Evolutionary conservation across 2,329 filamentous ascomycete genomes (phyloP), one percentile per base, ranked within the genome.

Genomic region (Aureobasidium sp.): DNA sequence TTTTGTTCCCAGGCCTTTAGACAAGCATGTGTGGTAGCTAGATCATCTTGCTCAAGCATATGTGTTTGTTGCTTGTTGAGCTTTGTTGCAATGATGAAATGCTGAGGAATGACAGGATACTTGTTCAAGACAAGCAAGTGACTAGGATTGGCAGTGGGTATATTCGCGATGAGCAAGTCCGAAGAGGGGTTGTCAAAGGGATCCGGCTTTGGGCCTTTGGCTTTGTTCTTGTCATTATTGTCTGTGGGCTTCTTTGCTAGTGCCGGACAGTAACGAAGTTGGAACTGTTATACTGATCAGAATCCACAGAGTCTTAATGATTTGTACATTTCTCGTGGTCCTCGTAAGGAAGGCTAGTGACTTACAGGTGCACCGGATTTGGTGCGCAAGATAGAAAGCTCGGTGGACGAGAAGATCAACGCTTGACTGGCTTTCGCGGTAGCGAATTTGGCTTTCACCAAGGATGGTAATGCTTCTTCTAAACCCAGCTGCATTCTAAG

Each of bases 91-190:
- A 91, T 79, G 66, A 91, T 89, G 70, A 88, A 89, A 74, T 91
- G 88, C 67, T 86, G 80, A 0, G 83, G 81, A 37, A 89, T 86
- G 53, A 91, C 75, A 53, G 88, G 86, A 67, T 88, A 91, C 72
- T 90, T 91, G 77, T 91, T 91, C 44, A 91, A 76, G 1, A 91
- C 83, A 45, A 90, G 78, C 63, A 81, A 79, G 71, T 91, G 87
- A 9, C 76, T 72, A 0, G 83, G 76, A 29, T 70, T 64, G 6
- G 59, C 57, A 3, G 63, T 37, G 1, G 76, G 76, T 8, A 88
- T 68, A 15, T 44, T 15, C 47, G 86, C 73, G 41, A 86, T 76
- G 61, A 87, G 79, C 10, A 83, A 75, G 5, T 79, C 76, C 3
- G 76, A 68, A 0, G 79, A 72, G 0, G 86, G 86, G 63, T 83